These are phyloP conservation scores for Flaveria ramosissima DNA, from an alignment of 129 eudicot species.

Conservation along the genomic window DNA sequence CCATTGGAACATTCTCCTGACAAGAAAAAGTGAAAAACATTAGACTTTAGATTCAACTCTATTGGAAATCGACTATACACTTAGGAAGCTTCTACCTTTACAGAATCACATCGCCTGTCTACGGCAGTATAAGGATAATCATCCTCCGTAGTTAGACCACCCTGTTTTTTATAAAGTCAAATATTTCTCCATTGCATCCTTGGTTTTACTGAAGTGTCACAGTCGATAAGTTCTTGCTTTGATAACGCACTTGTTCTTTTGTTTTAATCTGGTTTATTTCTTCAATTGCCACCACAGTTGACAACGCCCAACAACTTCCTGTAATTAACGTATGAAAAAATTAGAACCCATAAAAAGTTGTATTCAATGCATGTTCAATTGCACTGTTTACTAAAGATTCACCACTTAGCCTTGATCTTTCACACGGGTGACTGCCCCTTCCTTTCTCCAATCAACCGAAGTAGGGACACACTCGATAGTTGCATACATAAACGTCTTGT, in stretches of 20 bases:
- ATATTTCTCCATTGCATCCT: conserved; percentile 67
- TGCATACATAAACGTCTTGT: conserved; percentile 53
- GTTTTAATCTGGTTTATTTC: conserved; percentile 83
- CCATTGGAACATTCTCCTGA: conserved; percentile 59
- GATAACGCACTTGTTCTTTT: conserved; percentile 64
- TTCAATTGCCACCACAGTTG: conserved; percentile 79
- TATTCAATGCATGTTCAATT: background rate
- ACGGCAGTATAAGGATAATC: conserved; percentile 68
- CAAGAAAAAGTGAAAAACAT: background rate
- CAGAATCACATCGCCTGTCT: conserved; percentile 56
- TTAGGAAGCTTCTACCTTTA: conserved; percentile 48
- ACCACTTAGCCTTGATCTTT: conserved; percentile 96
- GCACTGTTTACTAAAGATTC: conserved; percentile 19
- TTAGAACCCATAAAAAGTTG: background rate
- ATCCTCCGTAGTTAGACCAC: conserved; percentile 67
- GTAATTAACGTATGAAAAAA: conserved; percentile 22
- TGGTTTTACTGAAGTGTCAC: conserved; percentile 62
- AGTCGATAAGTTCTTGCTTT: conserved; percentile 88
- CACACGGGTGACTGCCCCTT: conserved; percentile 64
- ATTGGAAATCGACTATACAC: background rate
- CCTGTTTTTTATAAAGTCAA: conserved; percentile 64
- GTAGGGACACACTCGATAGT: conserved; percentile 44
- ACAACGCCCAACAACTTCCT: conserved; percentile 98
- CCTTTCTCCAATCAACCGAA: conserved; percentile 76
- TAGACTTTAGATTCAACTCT: background rate